phyloP scores from a whole-genome alignment of 2,329 filamentous ascomycete genomes.

The Dothideomycetes sp. region DNA sequence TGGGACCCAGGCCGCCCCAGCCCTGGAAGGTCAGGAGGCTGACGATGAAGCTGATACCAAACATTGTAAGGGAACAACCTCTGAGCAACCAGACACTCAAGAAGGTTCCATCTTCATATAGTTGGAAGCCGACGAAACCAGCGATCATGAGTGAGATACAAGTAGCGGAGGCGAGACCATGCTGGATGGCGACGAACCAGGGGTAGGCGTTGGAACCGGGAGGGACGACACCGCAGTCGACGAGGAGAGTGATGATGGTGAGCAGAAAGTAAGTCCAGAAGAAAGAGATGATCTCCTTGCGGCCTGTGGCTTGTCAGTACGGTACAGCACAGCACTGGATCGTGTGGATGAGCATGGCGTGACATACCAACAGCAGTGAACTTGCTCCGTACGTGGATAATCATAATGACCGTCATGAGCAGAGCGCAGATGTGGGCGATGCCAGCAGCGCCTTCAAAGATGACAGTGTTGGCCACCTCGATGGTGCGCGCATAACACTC shows the following conservation, averaged over 20 bases:
- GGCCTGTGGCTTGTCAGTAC: constrained; percentile 35
- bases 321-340: no score
- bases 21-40: constrained; percentile 86
- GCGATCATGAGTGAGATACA: constrained; percentile 90
- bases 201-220: constrained; percentile 72
- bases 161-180: constrained; percentile 73
- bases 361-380: constrained; percentile 89
- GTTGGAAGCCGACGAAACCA: constrained; percentile 94
- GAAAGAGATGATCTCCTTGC: constrained; percentile 72
- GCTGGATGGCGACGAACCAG: constrained; percentile 85
- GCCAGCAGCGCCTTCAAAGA: constrained; percentile 85
- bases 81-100: constrained; percentile 90
- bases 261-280: constrained; percentile 95
- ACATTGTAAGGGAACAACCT: constrained; percentile 67
- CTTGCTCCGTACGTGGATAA: constrained; percentile 91
- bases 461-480: constrained; percentile 94
- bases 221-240: constrained; percentile 87
- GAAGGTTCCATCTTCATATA: constrained; percentile 94
- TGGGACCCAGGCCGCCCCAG: constrained; percentile 77
- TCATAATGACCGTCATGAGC: constrained; percentile 93
- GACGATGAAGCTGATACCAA: constrained; percentile 76
- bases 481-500: constrained; percentile 91
- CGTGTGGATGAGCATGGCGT: no score
- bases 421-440: constrained; percentile 88
- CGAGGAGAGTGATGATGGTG: constrained; percentile 76